These are phyloP conservation scores for Epichloe festucae DNA, from an alignment of 2,329 filamentous ascomycete species.

Conservation along the genomic window DNA sequence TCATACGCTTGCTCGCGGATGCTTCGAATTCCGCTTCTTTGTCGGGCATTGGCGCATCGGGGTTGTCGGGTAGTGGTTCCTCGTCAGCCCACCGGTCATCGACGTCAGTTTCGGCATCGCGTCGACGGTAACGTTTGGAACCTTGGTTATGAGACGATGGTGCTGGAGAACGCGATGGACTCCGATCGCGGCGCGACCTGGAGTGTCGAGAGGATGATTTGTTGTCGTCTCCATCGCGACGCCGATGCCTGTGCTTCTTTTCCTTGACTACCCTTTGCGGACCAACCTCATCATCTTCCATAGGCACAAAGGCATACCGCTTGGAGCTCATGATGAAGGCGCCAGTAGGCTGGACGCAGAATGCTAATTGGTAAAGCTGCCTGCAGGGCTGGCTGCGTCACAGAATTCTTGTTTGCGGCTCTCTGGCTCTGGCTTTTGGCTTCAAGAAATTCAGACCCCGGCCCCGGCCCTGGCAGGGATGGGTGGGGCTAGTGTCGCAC, in stretches of 20 bases:
- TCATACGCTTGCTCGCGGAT: slow-evolving; percentile 57
- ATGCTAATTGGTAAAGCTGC: no score
- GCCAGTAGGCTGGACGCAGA: background rate
- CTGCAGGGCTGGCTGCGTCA: no score
- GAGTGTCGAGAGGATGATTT: slow-evolving; percentile 15
- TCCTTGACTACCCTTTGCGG: slow-evolving; percentile 39
- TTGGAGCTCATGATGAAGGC: slow-evolving; percentile 35
- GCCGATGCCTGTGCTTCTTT: slow-evolving; percentile 30
- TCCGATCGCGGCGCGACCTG: slow-evolving; percentile 16
- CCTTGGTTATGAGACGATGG: slow-evolving; percentile 16
- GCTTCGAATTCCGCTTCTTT: slow-evolving; percentile 50
- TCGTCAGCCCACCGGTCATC: slow-evolving; percentile 78
- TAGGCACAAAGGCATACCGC: slow-evolving; percentile 53
- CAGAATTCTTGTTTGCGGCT: no score
- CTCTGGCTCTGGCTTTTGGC: no score
- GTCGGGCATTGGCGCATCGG: slow-evolving; percentile 24
- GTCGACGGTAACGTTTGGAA: slow-evolving; percentile 30
- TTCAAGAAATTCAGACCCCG: no score
- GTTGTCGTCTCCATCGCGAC: slow-evolving; percentile 22
- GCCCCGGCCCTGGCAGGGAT: no score
- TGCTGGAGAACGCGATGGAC: slow-evolving; percentile 21
- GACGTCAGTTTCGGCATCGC: slow-evolving; percentile 37
- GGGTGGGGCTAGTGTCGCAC: no score
- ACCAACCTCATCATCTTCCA: slow-evolving; percentile 51
- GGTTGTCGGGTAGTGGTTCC: slow-evolving; percentile 36